Conservation (phyloP, 305 asterid genomes). For the Rubia balearica region DNA sequence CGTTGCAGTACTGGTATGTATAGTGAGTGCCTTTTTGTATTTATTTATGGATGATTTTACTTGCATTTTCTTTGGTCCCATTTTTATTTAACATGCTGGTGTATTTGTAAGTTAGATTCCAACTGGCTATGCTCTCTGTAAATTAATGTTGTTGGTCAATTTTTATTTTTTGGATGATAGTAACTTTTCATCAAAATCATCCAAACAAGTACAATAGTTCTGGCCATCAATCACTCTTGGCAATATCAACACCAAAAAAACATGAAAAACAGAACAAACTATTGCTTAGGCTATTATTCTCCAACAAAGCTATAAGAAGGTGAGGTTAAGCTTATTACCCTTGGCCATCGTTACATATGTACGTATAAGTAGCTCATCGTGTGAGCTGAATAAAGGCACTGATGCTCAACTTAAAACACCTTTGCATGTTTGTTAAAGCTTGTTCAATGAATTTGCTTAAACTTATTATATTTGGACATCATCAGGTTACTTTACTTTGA, state of each 20-base stretch:
- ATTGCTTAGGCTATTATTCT: too few relatives aligned
- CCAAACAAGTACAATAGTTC: too few relatives aligned
- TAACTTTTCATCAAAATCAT: too few relatives aligned
- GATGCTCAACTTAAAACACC: background rate
- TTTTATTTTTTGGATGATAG: too few relatives aligned
- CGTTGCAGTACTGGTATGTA: conserved; percentile 98
- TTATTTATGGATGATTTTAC: conserved; percentile 37
- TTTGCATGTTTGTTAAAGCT: background rate
- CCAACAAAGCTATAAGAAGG: too few relatives aligned
- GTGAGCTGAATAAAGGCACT: too few relatives aligned
- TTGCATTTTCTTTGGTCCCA: conserved; percentile 17
- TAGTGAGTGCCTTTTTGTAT: conserved; percentile 37
- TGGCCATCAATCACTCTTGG: too few relatives aligned
- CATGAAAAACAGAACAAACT: too few relatives aligned
- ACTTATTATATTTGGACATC: background rate
- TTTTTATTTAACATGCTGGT: conserved; percentile 19
- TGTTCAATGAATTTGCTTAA: background rate
- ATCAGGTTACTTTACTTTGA: background rate
- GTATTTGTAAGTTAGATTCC: background rate
- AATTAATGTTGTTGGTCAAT: background rate
- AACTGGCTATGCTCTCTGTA: background rate
- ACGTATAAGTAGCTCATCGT: background rate
- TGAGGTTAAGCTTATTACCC: too few relatives aligned
- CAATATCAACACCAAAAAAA: too few relatives aligned
- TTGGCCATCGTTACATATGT: too few relatives aligned